phyloP scores from a whole-genome alignment of 2,329 filamentous ascomycete species.

The Aureobasidium namibiae region DNA sequence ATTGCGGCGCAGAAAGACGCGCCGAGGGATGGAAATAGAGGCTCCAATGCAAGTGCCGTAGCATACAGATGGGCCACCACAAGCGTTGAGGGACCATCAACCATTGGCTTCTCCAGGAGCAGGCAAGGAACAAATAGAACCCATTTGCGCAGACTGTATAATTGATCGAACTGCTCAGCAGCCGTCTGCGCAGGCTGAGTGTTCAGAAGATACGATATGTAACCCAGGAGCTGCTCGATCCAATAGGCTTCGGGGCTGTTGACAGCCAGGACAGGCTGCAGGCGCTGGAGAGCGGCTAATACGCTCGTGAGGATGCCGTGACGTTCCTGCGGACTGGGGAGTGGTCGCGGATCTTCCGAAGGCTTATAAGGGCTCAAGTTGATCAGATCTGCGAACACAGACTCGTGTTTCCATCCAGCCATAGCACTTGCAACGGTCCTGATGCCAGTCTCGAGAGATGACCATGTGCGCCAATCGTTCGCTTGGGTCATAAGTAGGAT shows the following conservation, averaged over 20 bases:
- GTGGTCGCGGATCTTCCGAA: background rate
- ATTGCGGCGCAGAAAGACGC: conserved; percentile 66
- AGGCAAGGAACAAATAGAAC: conserved; percentile 91
- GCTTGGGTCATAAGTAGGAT: conserved; percentile 93
- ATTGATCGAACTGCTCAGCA: conserved; percentile 79
- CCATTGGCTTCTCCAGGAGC: conserved; percentile 67
- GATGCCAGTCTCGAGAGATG: conserved; percentile 83
- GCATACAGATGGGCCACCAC: conserved; percentile 90
- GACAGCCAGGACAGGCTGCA: conserved; percentile 35
- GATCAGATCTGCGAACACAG: conserved; percentile 75
- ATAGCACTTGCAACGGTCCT: conserved; percentile 86
- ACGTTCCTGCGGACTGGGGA: conserved; percentile 10
- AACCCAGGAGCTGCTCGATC: conserved; percentile 40
- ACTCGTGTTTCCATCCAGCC: conserved; percentile 85
- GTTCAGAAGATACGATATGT: conserved; percentile 37
- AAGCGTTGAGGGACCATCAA: conserved; percentile 68
- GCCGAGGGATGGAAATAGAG: conserved; percentile 84
- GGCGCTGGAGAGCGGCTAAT: conserved; percentile 33
- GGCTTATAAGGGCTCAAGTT: conserved; percentile 21
- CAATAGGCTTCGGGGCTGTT: conserved; percentile 41
- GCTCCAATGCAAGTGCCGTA: conserved; percentile 77
- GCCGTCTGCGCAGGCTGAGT: conserved; percentile 42
- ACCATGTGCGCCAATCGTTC: conserved; percentile 92
- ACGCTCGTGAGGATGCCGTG: conserved; percentile 30
- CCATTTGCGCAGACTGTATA: conserved; percentile 84